phyloP scores from a whole-genome alignment of 192 early-diverging fungal species.

The Kappamyces sp. region DNA sequence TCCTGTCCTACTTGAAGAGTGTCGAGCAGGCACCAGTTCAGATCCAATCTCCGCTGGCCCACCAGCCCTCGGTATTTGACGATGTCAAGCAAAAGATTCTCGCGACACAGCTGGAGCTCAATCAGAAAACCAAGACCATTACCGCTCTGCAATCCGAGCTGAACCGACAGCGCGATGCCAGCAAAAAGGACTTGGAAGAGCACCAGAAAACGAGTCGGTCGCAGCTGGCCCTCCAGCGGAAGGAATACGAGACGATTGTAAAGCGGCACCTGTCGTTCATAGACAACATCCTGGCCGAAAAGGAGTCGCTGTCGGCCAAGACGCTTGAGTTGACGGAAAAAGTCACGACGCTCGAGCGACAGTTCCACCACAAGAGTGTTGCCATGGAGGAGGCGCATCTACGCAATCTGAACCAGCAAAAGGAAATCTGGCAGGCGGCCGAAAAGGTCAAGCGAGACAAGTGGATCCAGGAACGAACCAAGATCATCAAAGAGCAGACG shows the following conservation, averaged over 20 bases:
- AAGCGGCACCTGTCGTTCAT: slow-evolving; percentile 55
- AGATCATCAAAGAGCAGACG: slow-evolving; percentile 55
- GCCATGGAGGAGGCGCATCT: slow-evolving; percentile 42
- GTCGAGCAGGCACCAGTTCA: slow-evolving; percentile 13
- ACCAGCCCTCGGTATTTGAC: slow-evolving; percentile 37
- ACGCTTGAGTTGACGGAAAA: slow-evolving; percentile 44
- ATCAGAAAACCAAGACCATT: slow-evolving; percentile 38
- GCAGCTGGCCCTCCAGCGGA: slow-evolving; percentile 46
- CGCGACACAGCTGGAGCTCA: slow-evolving; percentile 48
- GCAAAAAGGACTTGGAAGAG: slow-evolving; percentile 24
- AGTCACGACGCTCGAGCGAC: slow-evolving; percentile 45
- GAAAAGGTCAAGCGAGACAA: slow-evolving; percentile 59
- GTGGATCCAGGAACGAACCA: slow-evolving; percentile 58
- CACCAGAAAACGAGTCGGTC: slow-evolving; percentile 52
- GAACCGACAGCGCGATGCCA: slow-evolving; percentile 27
- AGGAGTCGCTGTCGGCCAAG: slow-evolving; percentile 50
- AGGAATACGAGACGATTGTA: slow-evolving; percentile 55
- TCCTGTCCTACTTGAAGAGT: slow-evolving; percentile 42
- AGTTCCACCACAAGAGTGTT: slow-evolving; percentile 22
- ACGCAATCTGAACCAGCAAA: slow-evolving; percentile 45
- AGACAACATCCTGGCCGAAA: slow-evolving; percentile 51
- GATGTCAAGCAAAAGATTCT: slow-evolving; percentile 53
- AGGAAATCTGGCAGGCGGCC: slow-evolving; percentile 47
- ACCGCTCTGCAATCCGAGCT: slow-evolving; percentile 40
- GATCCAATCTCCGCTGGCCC: neutral